phyloP scores from a whole-genome alignment of 305 asterid species.

The Plantago coronopus region DNA sequence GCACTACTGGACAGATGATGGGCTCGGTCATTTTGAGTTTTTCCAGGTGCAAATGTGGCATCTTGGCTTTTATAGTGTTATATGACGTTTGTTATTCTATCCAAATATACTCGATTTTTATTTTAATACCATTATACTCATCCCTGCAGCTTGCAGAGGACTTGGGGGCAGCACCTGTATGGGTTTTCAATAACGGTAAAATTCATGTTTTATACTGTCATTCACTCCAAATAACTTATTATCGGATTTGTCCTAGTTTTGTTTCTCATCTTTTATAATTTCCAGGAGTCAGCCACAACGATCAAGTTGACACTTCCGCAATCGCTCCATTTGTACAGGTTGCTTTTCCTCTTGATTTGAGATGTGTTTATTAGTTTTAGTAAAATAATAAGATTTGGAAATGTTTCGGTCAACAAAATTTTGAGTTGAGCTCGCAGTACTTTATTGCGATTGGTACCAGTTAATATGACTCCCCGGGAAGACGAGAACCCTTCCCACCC shows the following conservation, averaged over 20 bases:
- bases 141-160: constrained; percentile 87
- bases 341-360: constrained; percentile 18
- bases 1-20: constrained; percentile 96
- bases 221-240: not conserved
- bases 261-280: constrained; percentile 18
- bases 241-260: constrained; percentile 12
- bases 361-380: not conserved
- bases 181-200: constrained; percentile 97
- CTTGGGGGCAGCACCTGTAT: constrained; percentile 72
- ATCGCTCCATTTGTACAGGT: constrained; percentile 74
- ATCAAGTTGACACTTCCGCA: constrained; percentile 69
- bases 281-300: constrained; percentile 89
- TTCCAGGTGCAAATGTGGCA: constrained; percentile 52
- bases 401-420: not conserved
- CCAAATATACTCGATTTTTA: not conserved
- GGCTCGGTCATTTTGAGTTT: constrained; percentile 87
- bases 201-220: not conserved
- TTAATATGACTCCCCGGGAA: not conserved
- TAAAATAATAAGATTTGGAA: not conserved
- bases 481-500: no score
- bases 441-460: not conserved
- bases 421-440: not conserved
- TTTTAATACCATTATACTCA: constrained; percentile 5
- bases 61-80: constrained; percentile 3
- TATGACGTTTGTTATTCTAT: not conserved